Evolutionary conservation across 768 basidiomycete genomes (phyloP), one percentile per base, ranked within the genome.

Genomic region (Boletus subcaerulescens): DNA sequence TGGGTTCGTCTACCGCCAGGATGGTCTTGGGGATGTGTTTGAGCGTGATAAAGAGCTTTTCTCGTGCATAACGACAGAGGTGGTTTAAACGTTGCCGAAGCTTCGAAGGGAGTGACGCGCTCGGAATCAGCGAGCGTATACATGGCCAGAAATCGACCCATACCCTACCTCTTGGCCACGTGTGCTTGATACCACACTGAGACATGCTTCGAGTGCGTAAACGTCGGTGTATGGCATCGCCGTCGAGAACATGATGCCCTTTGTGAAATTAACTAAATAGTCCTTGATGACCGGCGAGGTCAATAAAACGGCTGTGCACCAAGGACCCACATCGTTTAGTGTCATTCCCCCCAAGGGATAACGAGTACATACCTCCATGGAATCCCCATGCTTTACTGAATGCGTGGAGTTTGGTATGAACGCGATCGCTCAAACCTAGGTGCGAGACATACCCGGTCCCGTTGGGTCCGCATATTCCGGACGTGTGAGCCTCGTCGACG

Each of bases 401-500:
- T 0, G 81, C 14, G n/a, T 81, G 80, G 11, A 84, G 55, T 24
- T 75, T 70, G 8, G 80, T 75, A 1, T 74, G 70, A 2, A 84
- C 67, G 13, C 75, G 72, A 14, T 73, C 65, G 48, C 73, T 70
- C 35, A 81, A 64, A 0, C 76, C 77, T 7, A 82, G 67, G 18
- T 69, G 60, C 33, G 72, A 64, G 12, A 77, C 73, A 26, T 58
- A 64, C 0, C 83, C 83, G 17, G 76, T 62, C 2, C 83, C 83
- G 6, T 73, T 55, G 0, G 66, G 61, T 0, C 83, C 83, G 56
- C 75, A 80, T 18, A 82, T 60, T 0, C 80, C 83, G 0, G 79
- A 81, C 4, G 82, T 76, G 56, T 85, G 83, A 0, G 82, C 82
- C 62, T 83, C 83, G 57, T 84, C 83, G 8, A 84, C 71, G 7